Evolutionary conservation across 202 grass and related monocot species (phyloP), one percentile per base, ranked within the genome.

Genomic region (Panicum virgatum): DNA sequence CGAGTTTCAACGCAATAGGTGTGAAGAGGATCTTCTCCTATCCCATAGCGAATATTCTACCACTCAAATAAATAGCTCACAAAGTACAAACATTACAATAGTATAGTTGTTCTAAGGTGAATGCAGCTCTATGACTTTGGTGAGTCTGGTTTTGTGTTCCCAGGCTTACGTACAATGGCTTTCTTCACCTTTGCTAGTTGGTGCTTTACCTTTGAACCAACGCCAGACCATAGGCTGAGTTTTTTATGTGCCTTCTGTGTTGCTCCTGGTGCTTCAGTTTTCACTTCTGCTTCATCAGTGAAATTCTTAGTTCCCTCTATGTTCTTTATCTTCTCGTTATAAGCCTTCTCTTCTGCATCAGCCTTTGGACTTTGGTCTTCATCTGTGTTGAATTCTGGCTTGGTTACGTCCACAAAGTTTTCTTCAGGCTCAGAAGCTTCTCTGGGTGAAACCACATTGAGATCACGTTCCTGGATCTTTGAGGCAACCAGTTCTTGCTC

Each of bases 151-250:
- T 89, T 88, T 78, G 86, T 38, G 43, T 86, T 84, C 44, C 84
- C 89, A 40, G 94, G 87, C 78, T 97, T 97, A 62, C 92, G 88
- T 47, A 88, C 86, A 20, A 97, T 94, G 62, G 81, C 94, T 82
- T 97, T 97, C 78, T 91, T 97, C 42, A 97, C 94, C 78, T 97
- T 97, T 76, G 86, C 90, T 56, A 97, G 53, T 69, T 93, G 93
- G 18, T 90, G 90, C 48, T 97, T 97, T 46, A 97, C 94, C 75
- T 97, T 97, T 38, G 90, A 92, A 71, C 94, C 86, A 48, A 97
- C 90, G 12, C 94, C 90, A 22, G 86, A 97, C 73, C 92, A 74
- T 66, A 97, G 83, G 62, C 87, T 87, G 7, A 76, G 88, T 43
- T 97, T 97, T 77, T 97, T 97, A 76, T 72, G 88, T 61, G 84